A percentile compares a stretch with the other conserved stretches of the same genome.
Conservation (phyloP, 129 eudicot genomes). For the Flaveria sonorensis region DNA sequence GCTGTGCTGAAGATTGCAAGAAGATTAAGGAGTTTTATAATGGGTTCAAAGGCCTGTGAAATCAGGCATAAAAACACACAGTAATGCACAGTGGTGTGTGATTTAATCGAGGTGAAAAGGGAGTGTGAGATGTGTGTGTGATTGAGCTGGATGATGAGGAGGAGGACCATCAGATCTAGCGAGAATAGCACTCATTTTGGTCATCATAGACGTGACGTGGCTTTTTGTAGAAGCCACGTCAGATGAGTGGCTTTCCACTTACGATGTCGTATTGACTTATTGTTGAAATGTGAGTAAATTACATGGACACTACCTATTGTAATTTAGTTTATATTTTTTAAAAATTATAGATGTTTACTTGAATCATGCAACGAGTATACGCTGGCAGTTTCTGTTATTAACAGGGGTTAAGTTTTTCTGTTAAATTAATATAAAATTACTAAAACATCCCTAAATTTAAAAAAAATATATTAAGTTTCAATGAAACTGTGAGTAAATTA, state of each 20-base stretch:
- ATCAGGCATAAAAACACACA: constrained; percentile 16
- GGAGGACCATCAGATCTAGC: constrained; percentile 39
- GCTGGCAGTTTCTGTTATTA: too few species aligned
- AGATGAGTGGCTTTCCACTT: background rate
- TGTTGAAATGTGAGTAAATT: too few species aligned
- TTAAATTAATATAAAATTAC: too few species aligned
- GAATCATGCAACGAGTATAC: too few species aligned
- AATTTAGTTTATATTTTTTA: too few species aligned
- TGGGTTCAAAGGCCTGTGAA: background rate
- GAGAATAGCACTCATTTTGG: constrained; percentile 31
- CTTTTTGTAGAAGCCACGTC: constrained; percentile 28
- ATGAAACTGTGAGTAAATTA: too few species aligned
- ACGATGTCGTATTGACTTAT: too few species aligned
- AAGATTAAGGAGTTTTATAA: constrained; percentile 5
- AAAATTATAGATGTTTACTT: too few species aligned
- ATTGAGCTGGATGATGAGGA: constrained; percentile 37
- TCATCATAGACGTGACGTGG: constrained; percentile 40
- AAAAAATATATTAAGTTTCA: too few species aligned
- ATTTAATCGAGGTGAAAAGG: constrained; percentile 43
- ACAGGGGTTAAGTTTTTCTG: too few species aligned
- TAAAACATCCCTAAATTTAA: too few species aligned
- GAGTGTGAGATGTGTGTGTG: constrained; percentile 40
- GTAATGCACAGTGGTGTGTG: constrained; percentile 14
- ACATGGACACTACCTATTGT: too few species aligned
- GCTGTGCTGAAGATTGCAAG: constrained; percentile 7